Base-by-base conservation (phyloP, 2,329 filamentous ascomycete species). In the Delphinella strobiligena region DNA sequence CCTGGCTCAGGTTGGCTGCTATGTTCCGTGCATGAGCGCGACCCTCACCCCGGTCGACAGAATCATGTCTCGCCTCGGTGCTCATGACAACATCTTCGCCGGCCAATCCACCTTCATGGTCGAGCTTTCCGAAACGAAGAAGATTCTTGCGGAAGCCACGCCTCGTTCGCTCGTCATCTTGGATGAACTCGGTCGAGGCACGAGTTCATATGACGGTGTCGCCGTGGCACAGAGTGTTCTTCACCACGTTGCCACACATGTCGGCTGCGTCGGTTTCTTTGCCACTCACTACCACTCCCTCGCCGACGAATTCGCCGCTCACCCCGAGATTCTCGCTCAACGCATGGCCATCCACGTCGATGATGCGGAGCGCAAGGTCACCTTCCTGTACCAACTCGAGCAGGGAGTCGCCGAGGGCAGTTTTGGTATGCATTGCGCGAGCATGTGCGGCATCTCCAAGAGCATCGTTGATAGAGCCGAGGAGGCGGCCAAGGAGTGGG, bases 41-140 rank as follows among this genome's bases (percentile, higher is more conserved):
- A 78, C 73, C 2, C 71, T 98, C 33, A 96, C 89, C 0, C 89
- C 91, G 0, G 78, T 93, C 3, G 91, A 98, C 58, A 84, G 91
- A 40, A 96, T 98, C 67, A 98, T 98, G 91, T 96, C 89, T 8
- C 85, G 91, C 34, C 76, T 98, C 0, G 91, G 91, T 8, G 91
- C 91, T 35, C 94, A 96, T 54, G 91, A 98, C 74, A 96, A 96
- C 61, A 98, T 98, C 52, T 96, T 98, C 56, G 91, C 89, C 1
- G 85, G 89, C 0, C 91, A 98, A 60, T 93, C 85, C 11, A 98
- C 91, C 2, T 98, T 98, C 69, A 96, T 98, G 55, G 89, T 98
- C 19, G 91, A 98, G 61, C 68, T 98, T 2, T 88, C 87, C 0
- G 91, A 98, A 60, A 98, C 91, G 0, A 94, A 96, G 67, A 96